These are phyloP conservation scores for Pseudogymnoascus sp. DNA, from an alignment of 2,329 filamentous ascomycete genomes.

Conservation along the genomic window DNA sequence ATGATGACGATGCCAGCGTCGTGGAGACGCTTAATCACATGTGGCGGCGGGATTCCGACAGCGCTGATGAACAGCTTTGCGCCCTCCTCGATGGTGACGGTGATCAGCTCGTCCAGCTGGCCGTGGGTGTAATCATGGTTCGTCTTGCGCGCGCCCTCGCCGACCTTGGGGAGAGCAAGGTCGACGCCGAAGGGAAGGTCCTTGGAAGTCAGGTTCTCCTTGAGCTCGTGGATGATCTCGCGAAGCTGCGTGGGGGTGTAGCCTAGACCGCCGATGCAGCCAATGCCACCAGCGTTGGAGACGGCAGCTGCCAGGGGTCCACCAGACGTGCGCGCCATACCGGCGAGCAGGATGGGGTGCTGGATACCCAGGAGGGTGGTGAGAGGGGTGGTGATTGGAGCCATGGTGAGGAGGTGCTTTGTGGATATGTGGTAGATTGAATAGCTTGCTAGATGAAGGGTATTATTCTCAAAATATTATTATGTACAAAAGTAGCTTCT, in stretches of 20 bases:
- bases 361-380: conserved; percentile 73
- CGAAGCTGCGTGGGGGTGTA: conserved; percentile 70
- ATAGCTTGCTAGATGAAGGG: not conserved
- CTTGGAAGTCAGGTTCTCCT: conserved; percentile 59
- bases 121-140: conserved; percentile 95
- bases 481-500: not conserved
- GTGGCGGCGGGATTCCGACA: conserved; percentile 73
- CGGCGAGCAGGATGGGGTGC: conserved; percentile 85
- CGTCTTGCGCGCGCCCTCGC: conserved; percentile 74
- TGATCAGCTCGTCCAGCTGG: conserved; percentile 78
- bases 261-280: conserved; percentile 64
- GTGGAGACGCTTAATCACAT: conserved; percentile 70
- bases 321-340: conserved; percentile 83
- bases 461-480: conserved; percentile 2
- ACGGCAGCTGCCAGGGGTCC: conserved; percentile 76
- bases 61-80: conserved; percentile 80
- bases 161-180: conserved; percentile 83
- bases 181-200: conserved; percentile 83
- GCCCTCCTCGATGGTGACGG: conserved; percentile 77
- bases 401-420: conserved; percentile 3
- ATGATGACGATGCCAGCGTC: conserved; percentile 75
- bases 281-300: conserved; percentile 68
- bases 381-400: conserved; percentile 66
- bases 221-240: conserved; percentile 78
- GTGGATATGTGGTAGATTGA: not conserved